Percentiles rank a stretch among this genome's conserved stretches.
Evolutionary conservation across 2,329 filamentous ascomycete species (phyloP).

Genomic region (Parascedosporium putredinis): DNA sequence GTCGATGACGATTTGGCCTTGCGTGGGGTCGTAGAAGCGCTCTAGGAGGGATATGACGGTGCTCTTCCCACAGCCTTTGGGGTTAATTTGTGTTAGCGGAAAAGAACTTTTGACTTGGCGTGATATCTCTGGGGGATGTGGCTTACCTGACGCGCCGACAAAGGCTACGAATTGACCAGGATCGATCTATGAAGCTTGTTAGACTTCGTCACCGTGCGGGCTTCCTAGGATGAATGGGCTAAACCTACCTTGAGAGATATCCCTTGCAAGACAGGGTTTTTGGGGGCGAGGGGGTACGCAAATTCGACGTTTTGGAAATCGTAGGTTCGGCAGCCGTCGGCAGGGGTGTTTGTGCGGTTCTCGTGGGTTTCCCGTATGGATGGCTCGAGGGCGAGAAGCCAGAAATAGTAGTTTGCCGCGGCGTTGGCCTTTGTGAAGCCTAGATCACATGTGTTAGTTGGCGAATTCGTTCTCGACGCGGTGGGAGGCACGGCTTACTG

Average conservation of each 20-base stretch:
- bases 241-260: conserved; percentile 23
- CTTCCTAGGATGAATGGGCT: conserved; percentile 29
- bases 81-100: no score
- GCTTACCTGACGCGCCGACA: conserved; percentile 46
- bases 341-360: conserved; percentile 17
- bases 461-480: no score
- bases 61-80: conserved; percentile 52
- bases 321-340: conserved; percentile 18
- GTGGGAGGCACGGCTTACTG: conserved; percentile 18
- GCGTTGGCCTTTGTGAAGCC: conserved; percentile 36
- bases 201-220: not conserved
- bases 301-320: conserved; percentile 45
- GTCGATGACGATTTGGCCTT: conserved; percentile 20
- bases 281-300: conserved; percentile 38
- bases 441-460: conserved; percentile 28
- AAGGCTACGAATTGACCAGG: conserved; percentile 41
- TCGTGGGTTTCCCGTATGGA: conserved; percentile 7
- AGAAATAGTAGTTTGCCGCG: conserved; percentile 37
- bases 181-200: conserved; percentile 18
- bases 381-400: conserved; percentile 23
- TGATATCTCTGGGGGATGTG: no score
- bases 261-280: conserved; percentile 24
- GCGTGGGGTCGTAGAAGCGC: conserved; percentile 29
- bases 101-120: no score
- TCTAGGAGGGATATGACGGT: conserved; percentile 44